Evolutionary conservation across 495 filamentous ascomycete genomes (phyloP), one percentile per base, ranked within the genome.

Genomic region (Talaromyces thailandensis): DNA sequence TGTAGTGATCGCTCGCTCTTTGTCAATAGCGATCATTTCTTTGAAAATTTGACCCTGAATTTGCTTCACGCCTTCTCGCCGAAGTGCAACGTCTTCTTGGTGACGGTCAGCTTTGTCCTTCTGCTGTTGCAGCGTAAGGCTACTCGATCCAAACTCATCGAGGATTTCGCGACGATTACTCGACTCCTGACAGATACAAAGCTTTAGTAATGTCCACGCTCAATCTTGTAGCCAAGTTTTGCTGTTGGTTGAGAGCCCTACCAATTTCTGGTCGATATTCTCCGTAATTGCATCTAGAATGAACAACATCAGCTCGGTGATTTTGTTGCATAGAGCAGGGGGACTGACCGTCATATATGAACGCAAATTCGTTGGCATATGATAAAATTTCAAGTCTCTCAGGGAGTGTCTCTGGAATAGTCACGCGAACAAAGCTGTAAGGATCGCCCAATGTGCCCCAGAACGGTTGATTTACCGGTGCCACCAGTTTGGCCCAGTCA

Each of bases 21-120:
- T 51, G 43, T 70, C 68, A 14, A 70, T 57, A 5, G 68, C 58
- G 51, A 70, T 32, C 68, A 70, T 70, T 58, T 70, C 68, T 29
- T 48, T 24, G 16, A 64, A 24, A 16, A 66, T 60, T 16, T 61
- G 43, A 2, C 18, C 18, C 26, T 64, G 62, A n/a, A 66, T 66
- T 23, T 52, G 31, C 45, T 64, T 65, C 5, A 58, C 51, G 24
- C 51, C 51, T 7, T 55, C 51, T 55, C 51, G 51, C 26, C 51
- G 51, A 55, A 55, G 51, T n/a, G 51, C 51, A 14, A 23, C 23
- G 28, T 55, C 51, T 55, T 55, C 9, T 28, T 55, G 24, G 9
- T 28, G 12, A 7, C 21, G 51, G 11, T 55, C n/a, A 28, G 26
- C 23, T 55, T 6, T 28, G 11, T 28, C 51, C 51, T 55, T 55